phyloP scores from a whole-genome alignment of 1,284 basidiomycete species.

The Tremellales sp. region DNA sequence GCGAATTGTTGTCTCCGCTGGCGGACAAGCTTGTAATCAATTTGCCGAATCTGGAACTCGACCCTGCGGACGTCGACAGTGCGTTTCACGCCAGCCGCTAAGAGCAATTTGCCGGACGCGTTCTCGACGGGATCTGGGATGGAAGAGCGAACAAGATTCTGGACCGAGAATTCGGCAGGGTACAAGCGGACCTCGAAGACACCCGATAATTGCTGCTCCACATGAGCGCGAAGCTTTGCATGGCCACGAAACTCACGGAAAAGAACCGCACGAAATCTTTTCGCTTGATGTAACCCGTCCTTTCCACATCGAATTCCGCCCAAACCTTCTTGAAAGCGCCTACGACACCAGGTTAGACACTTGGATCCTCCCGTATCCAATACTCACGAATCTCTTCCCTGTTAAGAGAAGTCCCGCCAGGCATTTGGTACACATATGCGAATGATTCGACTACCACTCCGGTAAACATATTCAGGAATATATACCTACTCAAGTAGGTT shows the following conservation, averaged over 20 bases:
- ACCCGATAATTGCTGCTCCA: slow-evolving; percentile 31
- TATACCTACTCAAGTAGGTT: slow-evolving; percentile 65
- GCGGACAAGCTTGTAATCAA: slow-evolving; percentile 64
- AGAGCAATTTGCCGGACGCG: slow-evolving; percentile 17
- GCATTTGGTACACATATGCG: slow-evolving; percentile 87
- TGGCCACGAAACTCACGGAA: slow-evolving; percentile 54
- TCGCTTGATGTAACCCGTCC: slow-evolving; percentile 73
- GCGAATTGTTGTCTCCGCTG: slow-evolving; percentile 66
- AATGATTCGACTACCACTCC: slow-evolving; percentile 97
- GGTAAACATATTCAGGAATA: slow-evolving; percentile 93
- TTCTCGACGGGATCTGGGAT: slow-evolving; percentile 29
- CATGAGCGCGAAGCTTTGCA: not conserved
- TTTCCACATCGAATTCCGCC: slow-evolving; percentile 75
- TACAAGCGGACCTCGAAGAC: slow-evolving; percentile 83
- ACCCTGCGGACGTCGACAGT: slow-evolving; percentile 66
- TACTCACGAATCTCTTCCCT: slow-evolving; percentile 75
- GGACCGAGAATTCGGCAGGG: slow-evolving; percentile 62
- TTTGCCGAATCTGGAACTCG: slow-evolving; percentile 56
- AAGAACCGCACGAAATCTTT: slow-evolving; percentile 76
- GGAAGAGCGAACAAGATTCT: slow-evolving; percentile 53
- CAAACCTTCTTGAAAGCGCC: slow-evolving; percentile 86
- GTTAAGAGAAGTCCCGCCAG: slow-evolving; percentile 73
- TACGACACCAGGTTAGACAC: slow-evolving; percentile 8
- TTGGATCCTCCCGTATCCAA: not conserved
- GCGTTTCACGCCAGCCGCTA: slow-evolving; percentile 42